phyloP scores from a whole-genome alignment of 2,329 filamentous ascomycete species.

The Chrysosphaeria jannelii region DNA sequence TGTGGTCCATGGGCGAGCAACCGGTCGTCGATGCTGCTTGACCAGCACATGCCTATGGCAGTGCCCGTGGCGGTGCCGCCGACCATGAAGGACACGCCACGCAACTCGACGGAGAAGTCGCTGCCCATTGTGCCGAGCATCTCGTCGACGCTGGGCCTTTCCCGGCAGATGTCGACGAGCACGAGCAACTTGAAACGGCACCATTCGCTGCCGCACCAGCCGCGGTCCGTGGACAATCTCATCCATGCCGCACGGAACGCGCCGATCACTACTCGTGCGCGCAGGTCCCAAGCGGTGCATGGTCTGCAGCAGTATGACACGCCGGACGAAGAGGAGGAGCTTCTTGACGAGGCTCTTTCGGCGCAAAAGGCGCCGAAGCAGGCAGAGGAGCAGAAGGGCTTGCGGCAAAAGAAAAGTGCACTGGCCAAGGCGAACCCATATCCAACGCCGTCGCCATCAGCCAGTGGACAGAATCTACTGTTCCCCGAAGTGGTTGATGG shows the following conservation, averaged over 20 bases:
- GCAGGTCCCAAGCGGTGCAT: slow-evolving; percentile 45
- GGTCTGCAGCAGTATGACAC: slow-evolving; percentile 72
- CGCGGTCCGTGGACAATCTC: slow-evolving; percentile 32
- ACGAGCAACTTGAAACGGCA: slow-evolving; percentile 28
- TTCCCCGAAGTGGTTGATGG: slow-evolving; percentile 43
- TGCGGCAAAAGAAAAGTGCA: slow-evolving; percentile 35
- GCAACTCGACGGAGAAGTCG: not conserved
- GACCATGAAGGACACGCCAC: too few species aligned
- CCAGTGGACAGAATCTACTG: slow-evolving; percentile 46
- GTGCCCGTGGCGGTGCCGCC: too few species aligned
- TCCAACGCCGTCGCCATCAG: slow-evolving; percentile 43
- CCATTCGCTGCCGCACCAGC: slow-evolving; percentile 30
- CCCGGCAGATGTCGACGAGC: slow-evolving; percentile 5
- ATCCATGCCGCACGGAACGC: slow-evolving; percentile 22
- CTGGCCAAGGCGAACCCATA: slow-evolving; percentile 29
- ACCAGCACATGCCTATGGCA: slow-evolving; percentile 13
- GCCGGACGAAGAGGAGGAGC: slow-evolving; percentile 84
- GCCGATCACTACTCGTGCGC: slow-evolving; percentile 50
- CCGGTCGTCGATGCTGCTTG: slow-evolving; percentile 55
- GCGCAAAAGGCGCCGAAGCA: slow-evolving; percentile 46
- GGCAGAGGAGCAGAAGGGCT: slow-evolving; percentile 24
- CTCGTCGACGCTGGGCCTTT: slow-evolving; percentile 12
- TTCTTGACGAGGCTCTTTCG: slow-evolving; percentile 69
- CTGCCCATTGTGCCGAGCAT: slow-evolving; percentile 18
- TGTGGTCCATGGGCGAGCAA: slow-evolving; percentile 74